Base-by-base conservation (phyloP, 176 grass and related monocot species). In the Neostapfia colusana region DNA sequence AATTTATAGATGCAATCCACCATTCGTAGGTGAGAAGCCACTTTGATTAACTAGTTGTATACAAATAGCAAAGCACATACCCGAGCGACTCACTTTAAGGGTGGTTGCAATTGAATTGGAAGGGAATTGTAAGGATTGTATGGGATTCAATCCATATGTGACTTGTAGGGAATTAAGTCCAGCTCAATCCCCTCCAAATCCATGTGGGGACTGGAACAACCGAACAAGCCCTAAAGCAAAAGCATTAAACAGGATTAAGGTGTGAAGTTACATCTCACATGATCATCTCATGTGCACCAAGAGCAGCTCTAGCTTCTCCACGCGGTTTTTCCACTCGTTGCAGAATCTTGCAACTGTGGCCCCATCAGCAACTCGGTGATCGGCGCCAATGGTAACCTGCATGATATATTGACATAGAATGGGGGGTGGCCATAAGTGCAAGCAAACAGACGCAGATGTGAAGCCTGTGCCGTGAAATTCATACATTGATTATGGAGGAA, bases 331-430 rank as follows among this genome's bases (percentile, higher is more conserved):
- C 95, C 91, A 98, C 70, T 98, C 91, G 10, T 94, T 98, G 64
- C 95, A 98, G 77, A 98, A 98, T 87, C 70, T 92, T 58, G 95
- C 95, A 73, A 98, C 89, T 1, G 85, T 88, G 57, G 95, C 95
- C 50, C 95, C 95, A 12, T 98, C 91, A 35, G 94, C 95, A 37
- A 94, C 81, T 69, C 95, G 82, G 69, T 98, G 95, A 79, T 98
- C 95, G 13, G 95, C 95, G 63, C 95, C 95, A 72, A 98, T 73
- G 36, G 86, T 94, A 68, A 98, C 80, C 95, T 98, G 62, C 67
- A 73, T 39, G 10, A 31, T 3, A 31, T 31, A 31, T n/a, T n/a
- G 3, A 1, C 59, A 82, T 20, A 73, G 12, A 63, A 78, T 48
- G 28, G 21, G 58, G 25, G 11, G 40, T 81, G 23, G 41, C 8